These are phyloP conservation scores for Alternaria metachromatica DNA, from an alignment of 2,329 filamentous ascomycete genomes.

Conservation along the genomic window DNA sequence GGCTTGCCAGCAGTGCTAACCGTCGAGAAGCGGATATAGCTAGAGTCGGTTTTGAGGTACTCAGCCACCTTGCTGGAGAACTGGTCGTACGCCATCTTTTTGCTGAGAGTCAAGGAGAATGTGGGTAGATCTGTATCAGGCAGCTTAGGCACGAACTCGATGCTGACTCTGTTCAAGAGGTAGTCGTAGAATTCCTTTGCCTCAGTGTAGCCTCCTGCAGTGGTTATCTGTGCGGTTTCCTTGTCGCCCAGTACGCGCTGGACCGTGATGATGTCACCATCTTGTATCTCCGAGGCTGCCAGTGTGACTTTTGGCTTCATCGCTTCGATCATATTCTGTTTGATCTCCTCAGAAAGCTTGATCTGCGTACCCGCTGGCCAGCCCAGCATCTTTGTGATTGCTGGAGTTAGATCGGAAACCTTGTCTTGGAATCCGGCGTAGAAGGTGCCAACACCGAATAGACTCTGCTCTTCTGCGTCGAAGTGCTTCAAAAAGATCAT, in stretches of 20 bases:
- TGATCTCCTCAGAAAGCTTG: constrained; percentile 93
- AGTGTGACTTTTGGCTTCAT: constrained; percentile 92
- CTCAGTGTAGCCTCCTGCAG: constrained; percentile 63
- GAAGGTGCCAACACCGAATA: constrained; percentile 80
- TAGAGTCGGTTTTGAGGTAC: constrained; percentile 76
- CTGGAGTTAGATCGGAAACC: constrained; percentile 80
- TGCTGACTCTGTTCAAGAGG: constrained; percentile 79
- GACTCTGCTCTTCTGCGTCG: constrained; percentile 74
- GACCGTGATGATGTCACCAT: constrained; percentile 96
- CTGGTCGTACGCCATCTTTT: constrained; percentile 89
- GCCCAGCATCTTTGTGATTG: constrained; percentile 81
- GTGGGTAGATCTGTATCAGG: constrained; percentile 63
- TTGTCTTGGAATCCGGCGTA: constrained; percentile 89
- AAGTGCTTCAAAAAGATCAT: constrained; percentile 94
- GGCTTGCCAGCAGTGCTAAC: constrained; percentile 81
- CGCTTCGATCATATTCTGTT: constrained; percentile 93
- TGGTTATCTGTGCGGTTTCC: constrained; percentile 45
- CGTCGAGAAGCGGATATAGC: constrained; percentile 90
- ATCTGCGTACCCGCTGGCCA: constrained; percentile 80
- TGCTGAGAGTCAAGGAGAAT: constrained; percentile 81
- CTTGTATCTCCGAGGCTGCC: constrained; percentile 90
- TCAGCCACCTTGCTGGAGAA: constrained; percentile 84
- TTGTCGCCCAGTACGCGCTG: constrained; percentile 68
- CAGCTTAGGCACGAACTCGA: constrained; percentile 77
- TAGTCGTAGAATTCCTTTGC: constrained; percentile 93